A percentile compares a stretch with the other conserved stretches of the same genome.
Evolutionary conservation across 805 yeast genomes (phyloP).

Genomic region (Saccharomycopsis amapae): DNA sequence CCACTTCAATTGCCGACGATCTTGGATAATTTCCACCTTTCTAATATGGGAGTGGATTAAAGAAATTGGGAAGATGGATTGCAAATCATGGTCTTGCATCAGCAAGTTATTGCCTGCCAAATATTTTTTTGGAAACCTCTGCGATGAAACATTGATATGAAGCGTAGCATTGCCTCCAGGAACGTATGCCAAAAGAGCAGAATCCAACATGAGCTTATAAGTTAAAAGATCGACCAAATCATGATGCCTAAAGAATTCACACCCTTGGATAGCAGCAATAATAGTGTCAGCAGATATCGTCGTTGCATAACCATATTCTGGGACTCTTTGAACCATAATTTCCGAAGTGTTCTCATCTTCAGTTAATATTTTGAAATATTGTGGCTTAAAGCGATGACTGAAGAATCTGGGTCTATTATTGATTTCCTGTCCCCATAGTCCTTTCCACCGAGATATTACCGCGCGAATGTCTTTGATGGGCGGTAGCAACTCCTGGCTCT

Average conservation of each 20-base stretch:
- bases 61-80: background rate
- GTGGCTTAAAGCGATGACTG: too few relatives aligned
- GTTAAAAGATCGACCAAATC: background rate
- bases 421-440: too few relatives aligned
- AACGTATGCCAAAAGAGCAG: background rate
- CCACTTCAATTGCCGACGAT: conserved; percentile 1
- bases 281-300: background rate
- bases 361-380: too few relatives aligned
- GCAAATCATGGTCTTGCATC: background rate
- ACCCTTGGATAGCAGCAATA: background rate
- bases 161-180: background rate
- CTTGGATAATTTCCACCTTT: background rate
- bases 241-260: background rate
- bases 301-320: background rate
- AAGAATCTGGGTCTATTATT: too few relatives aligned
- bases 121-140: background rate
- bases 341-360: too few relatives aligned
- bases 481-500: too few relatives aligned
- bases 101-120: conserved; percentile 7
- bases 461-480: too few relatives aligned
- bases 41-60: background rate
- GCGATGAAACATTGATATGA: background rate
- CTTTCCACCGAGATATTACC: too few relatives aligned
- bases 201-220: background rate
- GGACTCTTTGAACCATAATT: background rate